Conservation (phyloP, 306 rosid species). For the Fagus sylvatica region DNA sequence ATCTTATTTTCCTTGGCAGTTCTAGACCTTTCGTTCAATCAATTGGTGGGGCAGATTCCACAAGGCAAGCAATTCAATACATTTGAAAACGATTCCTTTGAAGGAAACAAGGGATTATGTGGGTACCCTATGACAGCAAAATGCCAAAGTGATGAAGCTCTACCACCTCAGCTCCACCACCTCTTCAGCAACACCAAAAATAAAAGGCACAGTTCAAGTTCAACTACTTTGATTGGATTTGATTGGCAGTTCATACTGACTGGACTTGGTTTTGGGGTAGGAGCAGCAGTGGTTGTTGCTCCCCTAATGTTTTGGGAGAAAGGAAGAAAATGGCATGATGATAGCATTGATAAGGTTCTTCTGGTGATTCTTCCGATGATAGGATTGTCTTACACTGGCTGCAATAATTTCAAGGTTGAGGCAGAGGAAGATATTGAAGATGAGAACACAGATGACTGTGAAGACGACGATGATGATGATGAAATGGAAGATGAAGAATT, state of each 20-base stretch:
- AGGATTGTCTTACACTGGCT: slow-evolving; percentile 46
- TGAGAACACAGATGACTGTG: slow-evolving; percentile 18
- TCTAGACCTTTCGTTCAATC: slow-evolving; percentile 34
- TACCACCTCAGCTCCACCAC: too few species aligned
- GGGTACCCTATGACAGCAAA: not conserved
- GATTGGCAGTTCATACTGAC: slow-evolving; percentile 67
- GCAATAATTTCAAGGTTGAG: slow-evolving; percentile 33
- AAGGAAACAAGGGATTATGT: slow-evolving; percentile 25
- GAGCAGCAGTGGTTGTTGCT: slow-evolving; percentile 65
- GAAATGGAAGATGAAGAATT: slow-evolving; percentile 28
- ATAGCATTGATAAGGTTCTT: slow-evolving; percentile 49
- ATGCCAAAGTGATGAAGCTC: not conserved
- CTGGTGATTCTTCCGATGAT: slow-evolving; percentile 52
- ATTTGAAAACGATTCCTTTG: not conserved
- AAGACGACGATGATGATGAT: slow-evolving; percentile 28
- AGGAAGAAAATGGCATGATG: slow-evolving; percentile 68
- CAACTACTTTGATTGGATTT: slow-evolving; percentile 19
- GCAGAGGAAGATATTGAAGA: slow-evolving; percentile 36
- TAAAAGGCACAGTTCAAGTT: not conserved
- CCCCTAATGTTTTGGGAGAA: slow-evolving; percentile 58
- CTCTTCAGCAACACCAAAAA: not conserved
- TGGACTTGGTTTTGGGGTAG: slow-evolving; percentile 85
- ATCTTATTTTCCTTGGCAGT: slow-evolving; percentile 29
- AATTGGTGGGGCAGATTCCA: slow-evolving; percentile 26
- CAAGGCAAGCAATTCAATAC: not conserved